phyloP scores from a whole-genome alignment of 164 flowering plant species.

The Magnolia changhungtana region DNA sequence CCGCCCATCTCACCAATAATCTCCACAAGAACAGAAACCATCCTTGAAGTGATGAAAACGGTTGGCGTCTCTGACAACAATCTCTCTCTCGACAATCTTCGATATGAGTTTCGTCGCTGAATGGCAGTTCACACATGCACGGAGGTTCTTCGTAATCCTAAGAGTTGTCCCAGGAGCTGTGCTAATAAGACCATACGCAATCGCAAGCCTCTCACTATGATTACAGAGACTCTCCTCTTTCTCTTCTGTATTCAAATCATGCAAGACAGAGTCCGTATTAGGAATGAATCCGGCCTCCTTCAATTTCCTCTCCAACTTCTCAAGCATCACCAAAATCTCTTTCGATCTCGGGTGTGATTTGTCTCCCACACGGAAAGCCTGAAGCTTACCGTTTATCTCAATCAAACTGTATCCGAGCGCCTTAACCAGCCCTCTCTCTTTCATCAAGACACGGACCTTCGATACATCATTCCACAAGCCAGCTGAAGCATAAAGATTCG shows the following conservation, averaged over 20 bases:
- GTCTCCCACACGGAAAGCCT: slow-evolving; percentile 34
- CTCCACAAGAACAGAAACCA: slow-evolving; percentile 32
- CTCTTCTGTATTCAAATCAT: slow-evolving; percentile 29
- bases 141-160: slow-evolving; percentile 31
- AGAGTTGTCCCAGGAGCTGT: slow-evolving; percentile 30
- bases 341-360: slow-evolving; percentile 32
- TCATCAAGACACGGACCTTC: slow-evolving; percentile 27
- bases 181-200: slow-evolving; percentile 32
- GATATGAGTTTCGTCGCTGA: slow-evolving; percentile 30
- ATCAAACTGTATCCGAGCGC: slow-evolving; percentile 31
- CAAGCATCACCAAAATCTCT: slow-evolving; percentile 25
- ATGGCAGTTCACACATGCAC: slow-evolving; percentile 37
- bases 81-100: slow-evolving; percentile 31
- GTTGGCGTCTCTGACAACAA: slow-evolving; percentile 29
- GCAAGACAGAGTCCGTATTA: slow-evolving; percentile 26
- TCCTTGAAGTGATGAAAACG: slow-evolving; percentile 33
- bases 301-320: slow-evolving; percentile 26
- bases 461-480: slow-evolving; percentile 27
- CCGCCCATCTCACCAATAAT: slow-evolving; percentile 24
- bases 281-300: slow-evolving; percentile 28
- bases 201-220: slow-evolving; percentile 34
- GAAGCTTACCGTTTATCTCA: slow-evolving; percentile 30
- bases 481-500: slow-evolving; percentile 35
- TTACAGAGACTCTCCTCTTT: slow-evolving; percentile 31
- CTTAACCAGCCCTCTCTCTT: slow-evolving; percentile 27